Evolutionary conservation across 1,139 yeast species (phyloP).

Genomic region (Chernovozyma sophiae-reginae): DNA sequence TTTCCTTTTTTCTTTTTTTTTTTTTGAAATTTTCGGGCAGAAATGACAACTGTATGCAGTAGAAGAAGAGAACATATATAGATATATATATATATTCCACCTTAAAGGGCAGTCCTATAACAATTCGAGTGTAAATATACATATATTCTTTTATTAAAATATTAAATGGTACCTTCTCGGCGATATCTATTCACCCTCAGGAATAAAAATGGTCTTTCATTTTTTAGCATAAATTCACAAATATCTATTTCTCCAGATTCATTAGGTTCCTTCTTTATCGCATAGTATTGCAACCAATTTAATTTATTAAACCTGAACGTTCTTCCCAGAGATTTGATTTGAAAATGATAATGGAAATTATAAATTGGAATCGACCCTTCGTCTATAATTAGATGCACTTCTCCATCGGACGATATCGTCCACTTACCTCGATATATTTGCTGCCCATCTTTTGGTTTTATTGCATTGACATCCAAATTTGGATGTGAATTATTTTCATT

Average conservation of each 20-base stretch:
- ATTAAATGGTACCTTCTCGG: no score
- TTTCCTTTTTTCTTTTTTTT: no score
- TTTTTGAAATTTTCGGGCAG: no score
- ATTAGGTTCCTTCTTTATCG: conserved; percentile 42
- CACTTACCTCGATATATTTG: conserved; percentile 51
- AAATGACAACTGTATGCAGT: no score
- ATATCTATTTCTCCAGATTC: conserved; percentile 48
- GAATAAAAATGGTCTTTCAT: conserved; percentile 75
- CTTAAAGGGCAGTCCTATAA: no score
- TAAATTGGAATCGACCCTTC: conserved; percentile 64
- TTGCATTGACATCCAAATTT: conserved; percentile 8
- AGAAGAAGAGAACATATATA: no score
- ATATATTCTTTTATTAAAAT: no score
- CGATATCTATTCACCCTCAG: conserved; percentile 54
- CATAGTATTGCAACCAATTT: conserved; percentile 61
- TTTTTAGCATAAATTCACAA: conserved; percentile 52
- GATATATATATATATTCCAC: no score
- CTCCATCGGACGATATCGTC: conserved; percentile 41
- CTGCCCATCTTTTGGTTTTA: conserved; percentile 12
- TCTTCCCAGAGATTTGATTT: conserved; percentile 53
- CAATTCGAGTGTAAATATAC: no score
- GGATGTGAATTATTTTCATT: conserved; percentile 4
- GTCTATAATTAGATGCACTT: conserved; percentile 51
- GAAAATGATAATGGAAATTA: conserved; percentile 58
- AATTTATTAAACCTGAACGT: conserved; percentile 58